These are phyloP conservation scores for Exserohilum turcica DNA, from an alignment of 2,329 filamentous ascomycete species.

Conservation along the genomic window DNA sequence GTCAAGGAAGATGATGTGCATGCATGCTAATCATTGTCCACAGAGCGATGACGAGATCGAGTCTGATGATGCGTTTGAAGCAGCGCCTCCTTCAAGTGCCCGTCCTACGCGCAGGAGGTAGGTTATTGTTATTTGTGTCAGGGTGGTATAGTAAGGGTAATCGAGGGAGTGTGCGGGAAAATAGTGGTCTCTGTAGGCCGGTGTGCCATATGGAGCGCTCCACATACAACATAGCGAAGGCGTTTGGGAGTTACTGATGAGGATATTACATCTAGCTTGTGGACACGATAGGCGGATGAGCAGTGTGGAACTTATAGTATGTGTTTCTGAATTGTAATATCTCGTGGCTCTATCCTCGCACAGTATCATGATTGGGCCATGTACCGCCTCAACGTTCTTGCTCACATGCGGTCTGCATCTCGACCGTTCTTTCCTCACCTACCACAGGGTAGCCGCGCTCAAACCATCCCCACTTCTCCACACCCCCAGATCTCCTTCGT, in stretches of 20 bases:
- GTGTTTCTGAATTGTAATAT: background rate
- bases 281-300: background rate
- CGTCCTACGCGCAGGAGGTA: slow-evolving; percentile 36
- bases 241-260: slow-evolving; percentile 14
- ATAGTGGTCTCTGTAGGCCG: background rate
- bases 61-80: slow-evolving; percentile 50
- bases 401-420: background rate
- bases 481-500: slow-evolving; percentile 13
- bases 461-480: slow-evolving; percentile 10
- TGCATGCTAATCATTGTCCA: slow-evolving; percentile 8
- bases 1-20: background rate
- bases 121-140: background rate
- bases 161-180: background rate
- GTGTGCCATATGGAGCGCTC: background rate
- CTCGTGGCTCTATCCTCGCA: background rate
- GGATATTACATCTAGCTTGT: background rate
- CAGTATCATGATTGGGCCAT: background rate
- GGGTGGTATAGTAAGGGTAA: background rate
- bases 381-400: background rate
- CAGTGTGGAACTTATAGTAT: background rate
- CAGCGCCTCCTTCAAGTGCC: slow-evolving; percentile 29
- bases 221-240: slow-evolving; percentile 34
- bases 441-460: slow-evolving; percentile 8
- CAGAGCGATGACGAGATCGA: slow-evolving; percentile 52
- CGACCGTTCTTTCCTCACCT: slow-evolving; percentile 5